Evolutionary conservation across 768 basidiomycete genomes (phyloP), one percentile per base, ranked within the genome.

Genomic region (Hebeloma cylindrosporum): DNA sequence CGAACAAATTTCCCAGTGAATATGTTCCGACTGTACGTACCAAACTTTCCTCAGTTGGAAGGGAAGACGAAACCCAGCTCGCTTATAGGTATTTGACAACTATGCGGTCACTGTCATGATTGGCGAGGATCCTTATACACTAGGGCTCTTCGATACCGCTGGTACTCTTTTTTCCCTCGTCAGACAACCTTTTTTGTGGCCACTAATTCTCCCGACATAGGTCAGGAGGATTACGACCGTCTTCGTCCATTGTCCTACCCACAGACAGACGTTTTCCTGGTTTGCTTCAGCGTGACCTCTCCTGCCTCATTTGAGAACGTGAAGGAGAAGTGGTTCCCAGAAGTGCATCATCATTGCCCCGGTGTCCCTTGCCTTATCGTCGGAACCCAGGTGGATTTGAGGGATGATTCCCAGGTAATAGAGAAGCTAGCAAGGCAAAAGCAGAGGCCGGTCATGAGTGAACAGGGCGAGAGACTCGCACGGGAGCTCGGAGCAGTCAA

Each of bases 81-180:
- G 60, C 45, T 49, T 42, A 13, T 69, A 91, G 89, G 87, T 93
- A 48, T 93, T 93, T 67, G 91, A 95, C 70, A 95, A 95, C 70
- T 94, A 94, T 71, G 96, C 96, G 50, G 96, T 98, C 51, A 98
- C 95, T n/a, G 96, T 99, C 47, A 98, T 99, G 96, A 98, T 99
- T 71, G 95, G 95, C 41, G 96, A 98, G 61, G 95, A 98, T 70
- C 95, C 96, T 41, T 98, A 98, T 68, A 98, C 96, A 53, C 73
- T 99, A 62, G 96, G 96, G 45, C 69, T 99, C 56, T 99, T 98
- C 68, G 96, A 99, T 78, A 99, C 96, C 48, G 96, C 96, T 57
- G 93, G 93, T 93, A 53, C 58, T 32, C 21, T 43, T 16, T 35
- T 25, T 17, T 16, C 20, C 26, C 17, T 33, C 22, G 23, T 30